Percentiles rank a stretch among this genome's conserved stretches.
These are phyloP conservation scores for Pseudognaphalium luteoalbum DNA, from an alignment of 129 eudicot genomes.

Conservation along the genomic window DNA sequence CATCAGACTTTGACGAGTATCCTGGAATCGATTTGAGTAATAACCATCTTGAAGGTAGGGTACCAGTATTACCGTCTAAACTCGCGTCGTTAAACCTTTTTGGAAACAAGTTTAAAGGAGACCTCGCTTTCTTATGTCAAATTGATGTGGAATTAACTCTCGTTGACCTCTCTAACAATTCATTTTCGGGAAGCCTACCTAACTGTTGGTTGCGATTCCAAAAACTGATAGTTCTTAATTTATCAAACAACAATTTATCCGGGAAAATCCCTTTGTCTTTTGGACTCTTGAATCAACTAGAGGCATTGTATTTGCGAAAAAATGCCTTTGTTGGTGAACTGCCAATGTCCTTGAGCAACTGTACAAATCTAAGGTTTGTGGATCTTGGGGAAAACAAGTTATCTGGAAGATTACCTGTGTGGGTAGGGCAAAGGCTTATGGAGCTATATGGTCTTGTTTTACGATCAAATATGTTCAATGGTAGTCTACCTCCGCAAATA, in stretches of 20 bases:
- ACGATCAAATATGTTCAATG: conserved; percentile 23
- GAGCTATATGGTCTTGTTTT: conserved; percentile 16
- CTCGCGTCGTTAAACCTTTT: conserved; percentile 18
- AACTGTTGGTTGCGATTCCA: conserved; percentile 12
- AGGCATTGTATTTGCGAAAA: conserved; percentile 12
- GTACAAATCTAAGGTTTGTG: conserved; percentile 16
- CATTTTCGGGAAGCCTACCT: conserved; percentile 23
- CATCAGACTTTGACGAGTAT: not conserved
- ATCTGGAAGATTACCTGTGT: conserved; percentile 28
- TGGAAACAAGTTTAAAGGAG: conserved; percentile 27
- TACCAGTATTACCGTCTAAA: conserved; percentile 8
- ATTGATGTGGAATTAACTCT: not conserved
- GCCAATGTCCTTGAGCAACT: conserved; percentile 24
- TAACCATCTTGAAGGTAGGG: conserved; percentile 10
- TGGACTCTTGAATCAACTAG: not conserved
- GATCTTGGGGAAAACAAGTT: conserved; percentile 29
- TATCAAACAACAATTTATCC: conserved; percentile 24
- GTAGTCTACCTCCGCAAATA: conserved; percentile 27
- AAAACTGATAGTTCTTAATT: conserved; percentile 14
- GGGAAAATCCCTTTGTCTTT: conserved; percentile 21
- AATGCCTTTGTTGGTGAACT: conserved; percentile 32
- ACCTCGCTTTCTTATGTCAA: conserved; percentile 9
- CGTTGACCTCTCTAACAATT: conserved; percentile 30
- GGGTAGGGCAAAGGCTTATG: conserved; percentile 29
- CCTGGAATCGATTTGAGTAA: conserved; percentile 27